These are phyloP conservation scores for Arabis alpina DNA, from an alignment of 345 rosid genomes.

Conservation along the genomic window DNA sequence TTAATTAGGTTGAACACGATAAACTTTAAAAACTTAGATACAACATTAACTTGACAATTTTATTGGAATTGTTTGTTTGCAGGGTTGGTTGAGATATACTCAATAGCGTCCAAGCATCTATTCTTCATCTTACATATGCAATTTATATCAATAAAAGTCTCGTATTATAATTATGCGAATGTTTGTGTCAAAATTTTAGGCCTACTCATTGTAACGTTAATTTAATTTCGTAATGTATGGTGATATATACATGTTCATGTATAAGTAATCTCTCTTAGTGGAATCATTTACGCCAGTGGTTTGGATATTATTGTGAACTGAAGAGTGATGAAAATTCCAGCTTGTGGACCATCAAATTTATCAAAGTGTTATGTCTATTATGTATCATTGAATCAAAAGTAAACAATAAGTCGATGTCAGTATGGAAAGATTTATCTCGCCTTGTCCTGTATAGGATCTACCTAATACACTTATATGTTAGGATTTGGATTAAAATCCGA, in stretches of 20 bases:
- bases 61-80: conserved; percentile 6
- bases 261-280: not conserved
- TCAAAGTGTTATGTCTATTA: not conserved
- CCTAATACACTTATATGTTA: too few relatives aligned
- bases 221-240: conserved; percentile 2
- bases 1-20: not conserved
- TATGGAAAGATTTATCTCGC: too few relatives aligned
- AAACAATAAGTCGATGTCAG: not conserved
- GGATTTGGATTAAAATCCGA: too few relatives aligned
- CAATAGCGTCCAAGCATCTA: conserved; percentile 9
- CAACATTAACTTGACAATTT: conserved; percentile 4
- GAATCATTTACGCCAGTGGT: conserved; percentile 1
- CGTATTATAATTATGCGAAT: conserved; percentile 8
- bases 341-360: not conserved
- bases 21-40: not conserved
- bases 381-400: not conserved
- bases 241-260: not conserved
- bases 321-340: not conserved
- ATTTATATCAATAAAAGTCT: conserved; percentile 28
- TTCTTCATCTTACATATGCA: not conserved
- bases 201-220: conserved; percentile 15
- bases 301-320: conserved; percentile 9
- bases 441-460: too few relatives aligned
- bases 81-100: conserved; percentile 36
- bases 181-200: conserved; percentile 13